Base-by-base conservation (phyloP, 2,329 filamentous ascomycete species). In the Pseudocercospora fuligena region DNA sequence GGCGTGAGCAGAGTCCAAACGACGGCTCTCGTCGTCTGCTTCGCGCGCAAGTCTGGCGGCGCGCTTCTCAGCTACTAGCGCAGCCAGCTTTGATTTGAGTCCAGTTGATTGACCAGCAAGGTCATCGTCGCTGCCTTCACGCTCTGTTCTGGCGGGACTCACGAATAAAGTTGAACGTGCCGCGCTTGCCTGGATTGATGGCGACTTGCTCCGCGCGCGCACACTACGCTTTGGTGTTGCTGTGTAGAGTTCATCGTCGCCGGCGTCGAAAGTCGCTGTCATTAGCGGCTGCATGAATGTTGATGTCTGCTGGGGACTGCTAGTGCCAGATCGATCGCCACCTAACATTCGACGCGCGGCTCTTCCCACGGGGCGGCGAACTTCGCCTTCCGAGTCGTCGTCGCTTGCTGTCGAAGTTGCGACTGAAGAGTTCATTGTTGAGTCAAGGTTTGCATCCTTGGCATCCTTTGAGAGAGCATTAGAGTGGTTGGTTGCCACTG, bases 291-390 rank as follows among this genome's bases (percentile, higher is more conserved):
- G 51, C 16, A 14, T 3, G 11, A 31, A 12, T 11, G 27, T 11
- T 27, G 51, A 56, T 33, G 43, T 65, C 43, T 21, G 53, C 33
- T 31, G n/a, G n/a, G 21, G 64, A 60, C 58, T 53, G 8, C 25
- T 23, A 23, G 3, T 36, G 25, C 19, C 46, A 54, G 31, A 40
- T 25, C 19, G 31, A 36, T 61, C 43, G 33, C 61, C 64, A 49
- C 69, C 70, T n/a, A 73, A 67, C 75, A 76, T 77, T 14, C 75
- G 70, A 33, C 74, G 69, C 3, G 75, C 74, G 40, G 74, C 71
- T 27, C 70, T 64, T 16, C 75, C 76, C 56, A 70, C 67, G 2
- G 76, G 76, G 47, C 68, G 66, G 27, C 72, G 70, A 29, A 73
- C 61, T 9, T 72, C 71, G 9, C 68, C 63, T 29, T 73, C 71